A percentile compares a stretch with the other conserved stretches of the same genome.
Conservation (phyloP, 208 protist species). For the Acanthamoeba quina region DNA sequence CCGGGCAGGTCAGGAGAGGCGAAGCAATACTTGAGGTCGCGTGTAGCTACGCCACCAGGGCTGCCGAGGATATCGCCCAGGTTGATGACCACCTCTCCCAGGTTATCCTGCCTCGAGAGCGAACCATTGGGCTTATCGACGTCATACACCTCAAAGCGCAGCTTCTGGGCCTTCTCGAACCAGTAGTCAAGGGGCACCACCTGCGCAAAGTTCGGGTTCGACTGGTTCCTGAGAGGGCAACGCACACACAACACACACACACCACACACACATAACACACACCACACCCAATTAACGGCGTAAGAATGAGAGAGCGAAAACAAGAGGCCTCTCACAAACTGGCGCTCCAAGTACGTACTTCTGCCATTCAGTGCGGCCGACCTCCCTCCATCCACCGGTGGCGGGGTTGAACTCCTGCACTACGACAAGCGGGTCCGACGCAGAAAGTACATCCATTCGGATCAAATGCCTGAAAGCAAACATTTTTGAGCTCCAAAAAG, state of each 20-base stretch:
- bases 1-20: neutral
- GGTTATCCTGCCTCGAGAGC: neutral
- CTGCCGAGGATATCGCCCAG: slow-evolving; percentile 14
- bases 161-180: slow-evolving; percentile 68
- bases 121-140: neutral
- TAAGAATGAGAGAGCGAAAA: neutral
- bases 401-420: neutral
- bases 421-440: slow-evolving; percentile 57
- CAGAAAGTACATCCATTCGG: neutral
- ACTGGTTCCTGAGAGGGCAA: neutral
- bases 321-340: neutral
- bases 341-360: neutral
- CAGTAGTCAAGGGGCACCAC: slow-evolving; percentile 36
- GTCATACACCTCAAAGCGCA: slow-evolving; percentile 42
- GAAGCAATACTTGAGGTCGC: neutral
- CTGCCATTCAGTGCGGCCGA: slow-evolving; percentile 41
- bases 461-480: neutral
- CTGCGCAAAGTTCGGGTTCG: slow-evolving; percentile 19
- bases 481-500: no score
- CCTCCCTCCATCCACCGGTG: slow-evolving; percentile 1
- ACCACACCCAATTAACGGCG: no score
- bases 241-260: neutral
- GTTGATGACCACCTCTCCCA: neutral
- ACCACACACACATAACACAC: no score
- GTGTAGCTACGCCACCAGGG: neutral